Evolutionary conservation across 345 rosid species (phyloP).

Genomic region (Salix suchowensis): DNA sequence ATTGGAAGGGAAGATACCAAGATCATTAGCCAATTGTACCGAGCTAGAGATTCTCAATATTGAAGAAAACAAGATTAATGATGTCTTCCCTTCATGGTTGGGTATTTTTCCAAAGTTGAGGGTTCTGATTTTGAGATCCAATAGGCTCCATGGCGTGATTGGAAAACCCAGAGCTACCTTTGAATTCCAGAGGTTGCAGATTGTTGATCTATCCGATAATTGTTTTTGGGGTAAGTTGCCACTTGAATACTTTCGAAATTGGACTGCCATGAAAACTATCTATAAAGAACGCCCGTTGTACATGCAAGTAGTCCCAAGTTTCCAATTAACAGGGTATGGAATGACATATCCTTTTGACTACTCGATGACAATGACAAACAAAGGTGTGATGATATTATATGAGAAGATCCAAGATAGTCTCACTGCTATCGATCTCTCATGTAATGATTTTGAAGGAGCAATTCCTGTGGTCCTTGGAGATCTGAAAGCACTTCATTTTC

Average conservation of each 20-base stretch:
- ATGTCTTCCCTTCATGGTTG: neutral
- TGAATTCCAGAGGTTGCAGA: neutral
- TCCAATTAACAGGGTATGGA: too few species aligned
- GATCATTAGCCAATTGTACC: too few species aligned
- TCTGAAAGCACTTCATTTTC: constrained; percentile 24
- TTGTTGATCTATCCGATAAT: neutral
- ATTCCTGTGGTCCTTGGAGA: constrained; percentile 55
- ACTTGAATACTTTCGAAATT: too few species aligned
- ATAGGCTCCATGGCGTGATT: neutral
- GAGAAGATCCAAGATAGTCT: neutral
- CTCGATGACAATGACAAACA: too few species aligned
- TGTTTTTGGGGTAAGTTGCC: neutral
- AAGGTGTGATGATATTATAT: neutral
- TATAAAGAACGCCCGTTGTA: too few species aligned
- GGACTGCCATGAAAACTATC: too few species aligned
- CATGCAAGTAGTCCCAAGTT: too few species aligned
- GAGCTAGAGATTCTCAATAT: constrained; percentile 1
- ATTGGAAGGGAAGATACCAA: too few species aligned
- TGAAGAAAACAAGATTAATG: neutral
- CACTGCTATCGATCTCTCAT: constrained; percentile 13
- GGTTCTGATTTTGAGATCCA: neutral
- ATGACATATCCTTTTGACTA: too few species aligned
- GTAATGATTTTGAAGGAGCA: constrained; percentile 51
- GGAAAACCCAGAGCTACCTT: neutral
- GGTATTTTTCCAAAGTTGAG: neutral